phyloP scores from a whole-genome alignment of 257 asterid genomes.

The Solanum virginianum region DNA sequence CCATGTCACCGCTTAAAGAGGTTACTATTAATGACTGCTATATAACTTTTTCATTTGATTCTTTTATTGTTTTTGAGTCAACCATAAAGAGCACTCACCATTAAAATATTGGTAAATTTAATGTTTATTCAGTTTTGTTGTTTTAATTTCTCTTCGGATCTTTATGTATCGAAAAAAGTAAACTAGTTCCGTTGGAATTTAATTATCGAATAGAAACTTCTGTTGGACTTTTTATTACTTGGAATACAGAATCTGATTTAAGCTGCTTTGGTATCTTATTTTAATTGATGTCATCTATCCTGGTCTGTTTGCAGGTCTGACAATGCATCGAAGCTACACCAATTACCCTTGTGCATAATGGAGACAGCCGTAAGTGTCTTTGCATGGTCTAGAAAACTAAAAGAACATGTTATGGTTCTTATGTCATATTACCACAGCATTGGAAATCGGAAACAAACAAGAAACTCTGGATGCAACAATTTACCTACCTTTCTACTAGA shows the following conservation, averaged over 20 bases:
- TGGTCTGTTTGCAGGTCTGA: constrained; percentile 18
- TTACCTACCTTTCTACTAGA: neutral
- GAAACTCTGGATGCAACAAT: neutral
- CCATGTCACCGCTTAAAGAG: neutral
- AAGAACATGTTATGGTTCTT: neutral
- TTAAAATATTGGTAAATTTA: neutral
- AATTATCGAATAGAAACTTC: neutral
- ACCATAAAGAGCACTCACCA: neutral
- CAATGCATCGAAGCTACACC: constrained; percentile 10
- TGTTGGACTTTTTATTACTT: neutral
- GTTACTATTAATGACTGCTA: neutral
- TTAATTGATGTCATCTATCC: neutral
- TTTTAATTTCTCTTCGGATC: neutral
- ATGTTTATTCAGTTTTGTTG: neutral
- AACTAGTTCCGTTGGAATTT: neutral
- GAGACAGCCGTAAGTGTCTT: constrained; percentile 39
- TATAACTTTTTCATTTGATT: neutral
- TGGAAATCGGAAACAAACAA: neutral
- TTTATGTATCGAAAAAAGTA: neutral
- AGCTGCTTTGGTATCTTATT: neutral
- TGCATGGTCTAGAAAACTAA: neutral
- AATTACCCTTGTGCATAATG: constrained; percentile 24
- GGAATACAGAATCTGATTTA: neutral
- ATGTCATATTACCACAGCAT: neutral
- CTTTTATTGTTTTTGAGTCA: neutral